Conservation (phyloP, 768 basidiomycete species). For the Sporobolomyces pararoseus region DNA sequence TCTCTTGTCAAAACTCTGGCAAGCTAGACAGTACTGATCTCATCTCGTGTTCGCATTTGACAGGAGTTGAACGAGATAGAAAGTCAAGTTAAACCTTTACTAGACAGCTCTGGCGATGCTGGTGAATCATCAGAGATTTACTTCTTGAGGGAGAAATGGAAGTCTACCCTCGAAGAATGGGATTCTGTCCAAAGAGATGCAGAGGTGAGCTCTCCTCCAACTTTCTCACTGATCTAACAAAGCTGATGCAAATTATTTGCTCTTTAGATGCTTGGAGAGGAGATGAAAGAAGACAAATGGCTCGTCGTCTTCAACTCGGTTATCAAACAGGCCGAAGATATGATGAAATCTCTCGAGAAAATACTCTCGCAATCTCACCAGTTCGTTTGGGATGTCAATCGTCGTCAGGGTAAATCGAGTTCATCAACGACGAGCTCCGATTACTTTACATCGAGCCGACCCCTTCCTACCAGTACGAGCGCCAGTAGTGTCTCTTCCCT, state of each 20-base stretch:
- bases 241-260: too few relatives aligned
- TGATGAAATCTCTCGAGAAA: slow-evolving; percentile 95
- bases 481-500: slow-evolving; percentile 8
- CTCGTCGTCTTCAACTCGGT: slow-evolving; percentile 90
- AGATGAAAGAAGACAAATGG: slow-evolving; percentile 93
- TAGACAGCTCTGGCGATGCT: neutral
- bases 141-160: slow-evolving; percentile 67
- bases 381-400: slow-evolving; percentile 59
- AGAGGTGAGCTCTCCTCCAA: slow-evolving; percentile 22
- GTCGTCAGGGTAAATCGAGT: neutral
- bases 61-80: slow-evolving; percentile 27
- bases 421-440: neutral
- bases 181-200: slow-evolving; percentile 52
- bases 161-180: slow-evolving; percentile 72
- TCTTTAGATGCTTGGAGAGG: slow-evolving; percentile 67
- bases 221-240: too few relatives aligned
- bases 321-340: slow-evolving; percentile 89
- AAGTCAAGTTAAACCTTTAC: neutral
- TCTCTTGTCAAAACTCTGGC: neutral
- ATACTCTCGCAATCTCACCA: slow-evolving; percentile 57
- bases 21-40: neutral
- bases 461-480: neutral
- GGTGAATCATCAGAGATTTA: slow-evolving; percentile 51
- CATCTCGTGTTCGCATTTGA: neutral
- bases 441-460: neutral